Evolutionary conservation across 1,139 yeast genomes (phyloP), one percentile per base, ranked within the genome.

Genomic region (Zygosaccharomyces sapae): DNA sequence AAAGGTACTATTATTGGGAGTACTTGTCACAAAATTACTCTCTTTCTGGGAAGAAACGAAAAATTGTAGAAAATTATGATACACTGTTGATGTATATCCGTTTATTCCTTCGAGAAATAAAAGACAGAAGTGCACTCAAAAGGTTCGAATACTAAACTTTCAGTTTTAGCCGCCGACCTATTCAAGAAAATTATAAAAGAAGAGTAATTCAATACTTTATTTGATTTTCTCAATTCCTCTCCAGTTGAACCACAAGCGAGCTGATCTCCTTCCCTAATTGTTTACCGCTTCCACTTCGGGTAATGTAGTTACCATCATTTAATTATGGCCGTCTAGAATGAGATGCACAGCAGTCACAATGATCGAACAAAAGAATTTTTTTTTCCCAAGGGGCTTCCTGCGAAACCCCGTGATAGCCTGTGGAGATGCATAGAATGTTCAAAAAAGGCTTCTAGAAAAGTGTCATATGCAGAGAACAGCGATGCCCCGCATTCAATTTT

Each of bases 151-250:
- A 9, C n/a, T 9, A 9, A 9, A 10, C 31, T 10, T 27, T 27
- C 13, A 27, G n/a, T 10, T 37, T 37, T 37, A 37, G 40, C 40
- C 40, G 40, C 40, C 40, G 40, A 37, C 13, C 6, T 5, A 24
- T 16, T 24, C 29, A 13, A 8, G 31, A 24, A 25, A 13, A 12
- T 30, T 37, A 37, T 37, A 37, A 37, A 37, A 37, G 13, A 30
- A 37, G 40, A 24, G 16, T 5, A 13, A 25, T 20, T n/a, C 31
- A 12, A 24, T 19, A 22, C 24, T 37, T 24, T 37, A 24, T 12
- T 13, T 30, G 20, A 24, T 13, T 16, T 37, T 37, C 24, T 27
- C 30, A n/a, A 33, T 33, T 10, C 10, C 18, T 34, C 37, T 37
- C 31, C 33, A 22, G 24, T 37, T 24, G 40, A 24, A 19, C 40